These are phyloP conservation scores for Penicillium sp. DNA, from an alignment of 2,329 filamentous ascomycete species.

Conservation along the genomic window DNA sequence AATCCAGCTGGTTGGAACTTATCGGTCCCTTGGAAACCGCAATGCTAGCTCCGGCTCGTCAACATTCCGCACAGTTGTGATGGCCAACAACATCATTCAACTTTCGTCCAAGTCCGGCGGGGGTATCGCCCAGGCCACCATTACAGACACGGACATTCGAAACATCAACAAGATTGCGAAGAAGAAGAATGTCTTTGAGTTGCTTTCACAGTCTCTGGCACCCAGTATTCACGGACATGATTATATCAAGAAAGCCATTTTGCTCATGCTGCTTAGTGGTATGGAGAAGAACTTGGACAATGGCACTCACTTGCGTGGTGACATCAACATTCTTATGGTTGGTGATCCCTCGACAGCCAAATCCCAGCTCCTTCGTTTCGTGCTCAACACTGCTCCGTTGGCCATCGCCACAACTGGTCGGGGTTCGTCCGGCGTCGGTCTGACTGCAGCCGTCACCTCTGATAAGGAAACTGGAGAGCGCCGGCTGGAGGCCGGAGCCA, in stretches of 20 bases:
- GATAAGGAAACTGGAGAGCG: slow-evolving; percentile 98
- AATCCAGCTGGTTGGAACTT: slow-evolving; percentile 95
- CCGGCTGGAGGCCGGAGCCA: slow-evolving; percentile 91
- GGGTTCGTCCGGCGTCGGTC: slow-evolving; percentile 94
- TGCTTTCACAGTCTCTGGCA: slow-evolving; percentile 89
- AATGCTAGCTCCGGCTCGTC: slow-evolving; percentile 89
- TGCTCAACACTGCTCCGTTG: slow-evolving; percentile 92
- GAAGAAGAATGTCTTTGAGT: slow-evolving; percentile 87
- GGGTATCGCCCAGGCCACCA: slow-evolving; percentile 84
- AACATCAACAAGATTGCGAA: slow-evolving; percentile 98
- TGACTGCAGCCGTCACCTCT: slow-evolving; percentile 92
- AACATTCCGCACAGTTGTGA: slow-evolving; percentile 87
- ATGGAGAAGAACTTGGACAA: slow-evolving; percentile 99
- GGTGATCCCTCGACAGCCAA: slow-evolving; percentile 98
- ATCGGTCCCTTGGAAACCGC: slow-evolving; percentile 88
- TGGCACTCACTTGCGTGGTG: slow-evolving; percentile 93
- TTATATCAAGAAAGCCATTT: slow-evolving; percentile 95
- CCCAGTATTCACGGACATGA: slow-evolving; percentile 97
- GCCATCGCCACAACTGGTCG: slow-evolving; percentile 97
- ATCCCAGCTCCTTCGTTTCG: slow-evolving; percentile 95
- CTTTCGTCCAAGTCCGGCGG: slow-evolving; percentile 95
- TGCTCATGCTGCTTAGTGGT: slow-evolving; percentile 90
- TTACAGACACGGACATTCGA: slow-evolving; percentile 94
- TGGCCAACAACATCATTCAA: slow-evolving; percentile 93
- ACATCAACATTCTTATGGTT: slow-evolving; percentile 99